These are phyloP conservation scores for Ceratocystiopsis minuta DNA, from an alignment of 2,329 filamentous ascomycete species.

Conservation along the genomic window DNA sequence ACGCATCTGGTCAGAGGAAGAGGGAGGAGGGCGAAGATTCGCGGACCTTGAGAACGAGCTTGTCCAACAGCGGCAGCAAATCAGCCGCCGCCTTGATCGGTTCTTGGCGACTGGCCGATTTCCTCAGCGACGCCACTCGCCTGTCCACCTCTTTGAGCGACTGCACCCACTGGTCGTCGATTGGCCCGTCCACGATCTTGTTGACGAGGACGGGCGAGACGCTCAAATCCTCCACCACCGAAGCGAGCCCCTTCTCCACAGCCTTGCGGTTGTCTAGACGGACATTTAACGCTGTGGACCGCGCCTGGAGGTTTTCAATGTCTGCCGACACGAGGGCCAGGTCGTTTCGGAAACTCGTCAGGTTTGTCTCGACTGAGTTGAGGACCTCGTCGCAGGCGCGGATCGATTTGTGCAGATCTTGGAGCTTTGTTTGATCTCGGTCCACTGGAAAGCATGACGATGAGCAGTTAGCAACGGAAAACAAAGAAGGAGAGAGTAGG, in stretches of 20 bases:
- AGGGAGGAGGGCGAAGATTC: conserved; percentile 6
- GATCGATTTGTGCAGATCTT: conserved; percentile 82
- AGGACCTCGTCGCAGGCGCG: conserved; percentile 81
- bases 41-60: conserved; percentile 59
- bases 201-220: conserved; percentile 69
- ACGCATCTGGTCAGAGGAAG: background rate
- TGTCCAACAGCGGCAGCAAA: conserved; percentile 66
- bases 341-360: conserved; percentile 85
- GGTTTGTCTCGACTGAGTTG: conserved; percentile 78
- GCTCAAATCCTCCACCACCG: conserved; percentile 80
- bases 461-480: background rate
- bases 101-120: conserved; percentile 17
- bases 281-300: conserved; percentile 67
- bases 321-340: conserved; percentile 83
- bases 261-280: conserved; percentile 76
- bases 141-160: conserved; percentile 71
- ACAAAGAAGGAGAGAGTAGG: background rate
- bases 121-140: conserved; percentile 51
- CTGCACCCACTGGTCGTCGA: conserved; percentile 79
- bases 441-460: conserved; percentile 32
- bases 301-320: conserved; percentile 80
- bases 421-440: conserved; percentile 65
- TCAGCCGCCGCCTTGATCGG: conserved; percentile 66
- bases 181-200: conserved; percentile 71
- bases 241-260: conserved; percentile 73